Evolutionary conservation across 2,329 filamentous ascomycete species (phyloP), one percentile per base, ranked within the genome.

Genomic region (Emergomyces pasteurianus): DNA sequence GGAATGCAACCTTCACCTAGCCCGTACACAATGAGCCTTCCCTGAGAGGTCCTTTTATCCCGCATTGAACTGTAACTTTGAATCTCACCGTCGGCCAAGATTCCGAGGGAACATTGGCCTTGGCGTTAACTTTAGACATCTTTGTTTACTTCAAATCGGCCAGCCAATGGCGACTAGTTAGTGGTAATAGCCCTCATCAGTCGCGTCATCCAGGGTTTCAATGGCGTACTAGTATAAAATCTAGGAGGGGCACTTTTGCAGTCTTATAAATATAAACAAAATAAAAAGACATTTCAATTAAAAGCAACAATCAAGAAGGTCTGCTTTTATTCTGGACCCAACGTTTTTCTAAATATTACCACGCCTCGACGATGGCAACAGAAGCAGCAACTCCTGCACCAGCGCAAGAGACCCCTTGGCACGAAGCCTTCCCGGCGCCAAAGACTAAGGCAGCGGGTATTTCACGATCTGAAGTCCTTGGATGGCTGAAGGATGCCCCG

Each of bases 361-460:
- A 16, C 55, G 21, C 52, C 16, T 40, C 34, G 10, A 55, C 12
- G 34, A 55, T 55, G 52, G 5, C 52, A 38, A 26, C 40, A 55
- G 31, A 14, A 53, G n/a, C 0, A 21, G 5, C 21, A 38, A 16
- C 23, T 31, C 54, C 14, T 9, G 38, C 23, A 12, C 18, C 56
- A 42, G 16, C 18, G n/a, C 57, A 62, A 14, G 64, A 69, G 53
- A 53, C 54, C 36, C 74, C 75, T 6, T 78, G 77, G 76, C 69
- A 78, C 55, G 72, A 72, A 23, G 69, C 71, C 8, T 78, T 73
- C 62, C 77, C 76, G 5, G 61, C 67, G 1, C 75, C 76, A 4
- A 70, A 63, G 58, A 68, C 63, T n/a, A 60, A 63, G 0, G 68
- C 69, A 2, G 59, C 68, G 3, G 62, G 65, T 5, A 63, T 76